Percentiles rank a stretch among this genome's conserved stretches.
Conservation (phyloP, 176 grass and related monocot genomes). For the Triticum turgidum region DNA sequence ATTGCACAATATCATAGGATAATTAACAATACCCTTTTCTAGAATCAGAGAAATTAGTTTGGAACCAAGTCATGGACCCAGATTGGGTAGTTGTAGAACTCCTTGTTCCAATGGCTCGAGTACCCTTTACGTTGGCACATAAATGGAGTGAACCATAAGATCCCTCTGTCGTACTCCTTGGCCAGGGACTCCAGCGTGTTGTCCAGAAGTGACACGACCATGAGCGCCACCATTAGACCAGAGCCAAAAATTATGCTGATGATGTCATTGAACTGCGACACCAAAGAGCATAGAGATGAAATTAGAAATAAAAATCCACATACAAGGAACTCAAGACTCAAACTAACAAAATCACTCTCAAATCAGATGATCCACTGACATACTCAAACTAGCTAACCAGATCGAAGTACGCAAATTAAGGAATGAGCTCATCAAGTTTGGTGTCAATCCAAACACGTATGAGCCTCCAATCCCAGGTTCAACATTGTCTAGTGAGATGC, state of each 20-base stretch:
- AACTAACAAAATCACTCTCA: background rate
- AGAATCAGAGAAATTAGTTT: too few relatives aligned
- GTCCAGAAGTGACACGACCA: slow-evolving; percentile 57
- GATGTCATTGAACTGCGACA: slow-evolving; percentile 85
- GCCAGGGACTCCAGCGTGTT: slow-evolving; percentile 55
- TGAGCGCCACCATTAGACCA: slow-evolving; percentile 49
- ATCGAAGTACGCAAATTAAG: too few relatives aligned
- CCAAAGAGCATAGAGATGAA: background rate
- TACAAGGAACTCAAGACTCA: background rate
- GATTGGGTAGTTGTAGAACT: too few relatives aligned
- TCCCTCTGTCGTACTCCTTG: slow-evolving; percentile 44
- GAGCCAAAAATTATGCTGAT: slow-evolving; percentile 85
- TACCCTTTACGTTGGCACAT: background rate
- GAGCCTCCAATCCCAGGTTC: too few relatives aligned
- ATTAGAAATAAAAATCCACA: background rate
- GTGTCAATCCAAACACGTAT: too few relatives aligned
- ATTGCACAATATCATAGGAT: background rate
- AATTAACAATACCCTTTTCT: too few relatives aligned
- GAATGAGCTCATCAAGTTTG: too few relatives aligned
- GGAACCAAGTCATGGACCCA: too few relatives aligned
- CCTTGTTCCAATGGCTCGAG: too few relatives aligned
- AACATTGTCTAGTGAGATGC: too few relatives aligned
- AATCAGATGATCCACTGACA: too few relatives aligned
- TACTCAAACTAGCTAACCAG: too few relatives aligned
- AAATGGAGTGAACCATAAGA: slow-evolving; percentile 70